Base-by-base conservation (phyloP, 1,284 basidiomycete genomes). In the Ganoderma resinaceum region DNA sequence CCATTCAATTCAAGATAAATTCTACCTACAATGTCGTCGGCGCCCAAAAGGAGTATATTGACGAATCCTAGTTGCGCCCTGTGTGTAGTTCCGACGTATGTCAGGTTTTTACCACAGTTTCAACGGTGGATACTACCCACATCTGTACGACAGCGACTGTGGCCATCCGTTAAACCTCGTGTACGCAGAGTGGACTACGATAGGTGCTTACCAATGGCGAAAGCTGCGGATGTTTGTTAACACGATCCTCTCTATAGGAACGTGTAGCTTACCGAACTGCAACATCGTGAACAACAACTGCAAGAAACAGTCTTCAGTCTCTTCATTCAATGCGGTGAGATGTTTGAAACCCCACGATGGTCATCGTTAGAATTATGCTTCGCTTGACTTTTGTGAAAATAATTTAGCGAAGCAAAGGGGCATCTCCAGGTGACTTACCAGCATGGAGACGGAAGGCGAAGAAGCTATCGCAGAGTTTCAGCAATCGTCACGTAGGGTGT, bases 361-460 rank as follows among this genome's bases (percentile, higher is more conserved):
- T 38, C 12, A 55, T 38, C 2, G 66, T 64, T 11, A 72, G 42
- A n/a, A 29, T 18, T 16, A 20, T 4, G 31, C 64, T 65, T 4
- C 59, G 66, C 49, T 64, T 68, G 62, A 62, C 68, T 72, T 72
- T 52, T 52, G 46, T 52, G 0, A 14, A 33, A 8, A 26, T 20
- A 42, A 12, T n/a, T 38, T 23, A 35, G 35, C 23, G 46, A 37
- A 31, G 31, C 6, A 26, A 33, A 53, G 4, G 9, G 33, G 9
- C 20, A 37, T 63, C 7, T n/a, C n/a, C 18, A 26, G 6, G 49
- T 18, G 18, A 65, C 70, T 53, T 26, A 72, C 70, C 62, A 12
- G 62, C 46, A 29, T 66, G 62, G 23, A 70, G 66, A 23, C 66
- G 66, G 57, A 57, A 68, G 2, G 66, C 60, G 26, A 72, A 70